Evolutionary conservation across 805 yeast species (phyloP).

Genomic region (Lipomyces yamadae): DNA sequence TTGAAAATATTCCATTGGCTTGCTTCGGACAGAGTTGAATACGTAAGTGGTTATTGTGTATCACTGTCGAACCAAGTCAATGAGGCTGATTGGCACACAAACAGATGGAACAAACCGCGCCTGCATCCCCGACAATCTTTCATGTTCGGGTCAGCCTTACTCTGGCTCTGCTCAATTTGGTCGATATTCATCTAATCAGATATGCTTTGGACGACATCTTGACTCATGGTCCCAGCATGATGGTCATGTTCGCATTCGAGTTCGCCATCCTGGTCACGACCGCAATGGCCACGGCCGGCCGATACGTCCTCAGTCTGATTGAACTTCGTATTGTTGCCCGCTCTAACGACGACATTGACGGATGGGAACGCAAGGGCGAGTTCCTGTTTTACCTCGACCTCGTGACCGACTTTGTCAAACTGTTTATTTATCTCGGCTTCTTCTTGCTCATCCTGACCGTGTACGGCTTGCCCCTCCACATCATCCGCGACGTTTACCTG

Average conservation of each 20-base stretch:
- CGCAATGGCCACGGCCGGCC: conserved; percentile 53
- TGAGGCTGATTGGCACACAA: background rate
- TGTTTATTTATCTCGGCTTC: conserved; percentile 53
- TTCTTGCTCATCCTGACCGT: conserved; percentile 55
- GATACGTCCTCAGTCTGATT: conserved; percentile 56
- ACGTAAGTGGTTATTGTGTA: conserved; percentile 20
- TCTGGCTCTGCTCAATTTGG: conserved; percentile 50
- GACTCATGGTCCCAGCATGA: conserved; percentile 42
- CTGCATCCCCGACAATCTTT: conserved; percentile 44
- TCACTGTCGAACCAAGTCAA: background rate
- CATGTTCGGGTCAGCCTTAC: conserved; percentile 54
- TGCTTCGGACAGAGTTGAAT: conserved; percentile 57
- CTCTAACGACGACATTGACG: conserved; percentile 58
- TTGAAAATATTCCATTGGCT: conserved; percentile 80
- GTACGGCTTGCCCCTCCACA: conserved; percentile 52
- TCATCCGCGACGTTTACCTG: conserved; percentile 56
- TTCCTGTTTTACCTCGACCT: conserved; percentile 62
- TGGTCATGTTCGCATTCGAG: conserved; percentile 77
- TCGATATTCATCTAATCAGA: conserved; percentile 60
- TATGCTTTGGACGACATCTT: conserved; percentile 51
- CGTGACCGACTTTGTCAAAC: conserved; percentile 50
- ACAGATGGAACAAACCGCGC: conserved; percentile 48
- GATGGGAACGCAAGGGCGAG: conserved; percentile 73
- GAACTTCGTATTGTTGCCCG: conserved; percentile 58
- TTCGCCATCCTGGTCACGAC: conserved; percentile 68